phyloP scores from a whole-genome alignment of 2,329 filamentous ascomycete genomes.

The Botrytis squamosa region DNA sequence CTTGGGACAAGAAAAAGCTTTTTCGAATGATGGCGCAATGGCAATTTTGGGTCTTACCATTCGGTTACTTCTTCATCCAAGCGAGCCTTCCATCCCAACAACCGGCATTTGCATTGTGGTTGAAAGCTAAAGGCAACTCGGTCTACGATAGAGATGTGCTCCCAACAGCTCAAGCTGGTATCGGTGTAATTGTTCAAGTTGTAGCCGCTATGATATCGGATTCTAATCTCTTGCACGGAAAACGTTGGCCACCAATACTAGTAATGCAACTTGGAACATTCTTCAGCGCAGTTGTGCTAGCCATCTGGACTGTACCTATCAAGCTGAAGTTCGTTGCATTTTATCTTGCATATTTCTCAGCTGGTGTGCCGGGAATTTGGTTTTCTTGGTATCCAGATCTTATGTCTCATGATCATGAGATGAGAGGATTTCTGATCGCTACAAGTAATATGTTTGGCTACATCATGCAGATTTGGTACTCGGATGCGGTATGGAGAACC shows the following conservation, averaged over 20 bases:
- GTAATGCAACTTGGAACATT: slow-evolving; percentile 31
- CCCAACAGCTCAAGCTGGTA: slow-evolving; percentile 29
- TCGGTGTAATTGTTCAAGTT: slow-evolving; percentile 30
- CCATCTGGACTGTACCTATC: slow-evolving; percentile 24
- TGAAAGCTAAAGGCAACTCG: slow-evolving; percentile 26
- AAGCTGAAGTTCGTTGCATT: slow-evolving; percentile 21
- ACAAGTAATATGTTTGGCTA: slow-evolving; percentile 29
- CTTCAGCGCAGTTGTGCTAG: slow-evolving; percentile 35
- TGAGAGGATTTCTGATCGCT: slow-evolving; percentile 32
- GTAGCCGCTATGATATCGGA: slow-evolving; percentile 32
- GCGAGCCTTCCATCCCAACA: slow-evolving; percentile 27
- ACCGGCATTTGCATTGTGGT: slow-evolving; percentile 30
- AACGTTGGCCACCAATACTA: slow-evolving; percentile 32
- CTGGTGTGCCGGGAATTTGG: slow-evolving; percentile 26
- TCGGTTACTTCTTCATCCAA: slow-evolving; percentile 34
- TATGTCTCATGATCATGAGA: slow-evolving; percentile 29
- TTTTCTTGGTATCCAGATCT: slow-evolving; percentile 28
- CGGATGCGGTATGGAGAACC: slow-evolving; percentile 34
- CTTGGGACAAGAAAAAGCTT: slow-evolving; percentile 32
- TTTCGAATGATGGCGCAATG: slow-evolving; percentile 32
- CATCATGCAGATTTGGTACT: slow-evolving; percentile 31
- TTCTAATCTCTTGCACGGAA: slow-evolving; percentile 30
- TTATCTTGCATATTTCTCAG: slow-evolving; percentile 23
- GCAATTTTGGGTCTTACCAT: slow-evolving; percentile 34
- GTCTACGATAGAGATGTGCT: slow-evolving; percentile 31